Evolutionary conservation across 345 rosid genomes (phyloP), one percentile per base, ranked within the genome.

Genomic region (Xanthoceras sorbifolium): DNA sequence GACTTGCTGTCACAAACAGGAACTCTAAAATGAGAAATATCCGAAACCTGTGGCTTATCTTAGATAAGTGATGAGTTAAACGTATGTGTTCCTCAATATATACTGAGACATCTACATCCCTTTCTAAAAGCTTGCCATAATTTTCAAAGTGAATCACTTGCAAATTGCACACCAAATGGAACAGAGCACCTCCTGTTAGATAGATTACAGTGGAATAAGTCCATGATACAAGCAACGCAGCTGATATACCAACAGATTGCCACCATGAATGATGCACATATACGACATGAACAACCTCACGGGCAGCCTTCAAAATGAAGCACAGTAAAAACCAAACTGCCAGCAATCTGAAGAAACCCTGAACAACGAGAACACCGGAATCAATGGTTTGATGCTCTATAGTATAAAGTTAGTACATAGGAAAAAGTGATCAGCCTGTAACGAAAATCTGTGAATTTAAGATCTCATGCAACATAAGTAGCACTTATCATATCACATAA

Each of bases 31-130:
- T 26, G 28, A 82, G 78, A 73, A 54, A 85, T 26, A 82, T 25
- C 1, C 84, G 60, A 34, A 85, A 85, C 75, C 84, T 75, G 75
- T 82, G 88, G 70, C 88, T 82, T 57, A 82, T 82, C 77, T 80
- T 82, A 3, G 88, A 85, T 3, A 85, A 65, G 36, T 78, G 15
- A 54, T 80, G 78, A 11, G 73, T 82, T 22, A 84, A 71, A 18
- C 50, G 72, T 42, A 46, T 55, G 38, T 84, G 85, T 72, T 84
- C 85, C 64, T 84, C 82, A 3, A 84, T 74, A 18, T 73, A 82
- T 14, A 52, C 59, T 0, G 64, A 46, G 71, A 84, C 81, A 25
- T 82, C 87, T 50, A 77, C 44, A 67, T 84, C 87, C 22, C 66
- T 77, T 63, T 84, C 85, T 15, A 84, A 79, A 55, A 84, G 81